These are phyloP conservation scores for Fomitiporia mediterranea DNA, from an alignment of 1,284 basidiomycete species.

Conservation along the genomic window DNA sequence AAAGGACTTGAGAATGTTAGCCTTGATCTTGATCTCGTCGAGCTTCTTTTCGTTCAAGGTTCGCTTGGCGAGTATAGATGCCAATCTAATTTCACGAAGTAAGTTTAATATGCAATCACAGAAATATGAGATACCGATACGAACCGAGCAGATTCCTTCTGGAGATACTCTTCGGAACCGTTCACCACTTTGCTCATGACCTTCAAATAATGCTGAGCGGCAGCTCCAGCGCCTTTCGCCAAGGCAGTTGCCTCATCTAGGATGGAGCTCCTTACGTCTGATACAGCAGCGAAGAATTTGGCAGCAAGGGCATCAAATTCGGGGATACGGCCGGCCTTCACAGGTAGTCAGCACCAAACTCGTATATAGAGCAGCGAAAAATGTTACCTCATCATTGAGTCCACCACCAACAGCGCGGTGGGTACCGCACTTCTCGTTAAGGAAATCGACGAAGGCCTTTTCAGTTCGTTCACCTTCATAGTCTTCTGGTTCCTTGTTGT, in stretches of 20 bases:
- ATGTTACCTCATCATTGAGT: conserved; percentile 62
- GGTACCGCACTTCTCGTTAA: conserved; percentile 89
- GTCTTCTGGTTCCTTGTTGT: conserved; percentile 45
- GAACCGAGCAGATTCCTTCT: conserved; percentile 84
- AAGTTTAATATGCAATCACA: no score
- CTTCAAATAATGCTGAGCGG: conserved; percentile 81
- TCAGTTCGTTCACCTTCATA: conserved; percentile 71
- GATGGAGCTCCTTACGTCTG: conserved; percentile 53
- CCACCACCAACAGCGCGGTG: conserved; percentile 78
- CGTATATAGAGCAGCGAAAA: conserved; percentile 14
- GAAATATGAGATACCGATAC: conserved; percentile 28
- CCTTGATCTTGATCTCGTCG: conserved; percentile 92
- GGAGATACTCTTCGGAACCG: conserved; percentile 72
- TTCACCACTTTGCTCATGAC: conserved; percentile 87
- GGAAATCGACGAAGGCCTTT: conserved; percentile 63
- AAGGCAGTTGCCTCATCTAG: conserved; percentile 56
- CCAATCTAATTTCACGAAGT: conserved; percentile 42
- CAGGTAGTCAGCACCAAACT: background rate
- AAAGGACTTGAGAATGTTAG: conserved; percentile 82
- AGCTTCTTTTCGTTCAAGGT: conserved; percentile 74
- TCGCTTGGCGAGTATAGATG: conserved; percentile 69
- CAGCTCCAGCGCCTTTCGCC: conserved; percentile 41
- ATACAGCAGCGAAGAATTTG: conserved; percentile 67
- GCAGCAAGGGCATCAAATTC: conserved; percentile 77
- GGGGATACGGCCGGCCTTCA: conserved; percentile 74